phyloP scores from a whole-genome alignment of 202 grass and related monocot species.

The Schoenoplectus tabernaemontani region DNA sequence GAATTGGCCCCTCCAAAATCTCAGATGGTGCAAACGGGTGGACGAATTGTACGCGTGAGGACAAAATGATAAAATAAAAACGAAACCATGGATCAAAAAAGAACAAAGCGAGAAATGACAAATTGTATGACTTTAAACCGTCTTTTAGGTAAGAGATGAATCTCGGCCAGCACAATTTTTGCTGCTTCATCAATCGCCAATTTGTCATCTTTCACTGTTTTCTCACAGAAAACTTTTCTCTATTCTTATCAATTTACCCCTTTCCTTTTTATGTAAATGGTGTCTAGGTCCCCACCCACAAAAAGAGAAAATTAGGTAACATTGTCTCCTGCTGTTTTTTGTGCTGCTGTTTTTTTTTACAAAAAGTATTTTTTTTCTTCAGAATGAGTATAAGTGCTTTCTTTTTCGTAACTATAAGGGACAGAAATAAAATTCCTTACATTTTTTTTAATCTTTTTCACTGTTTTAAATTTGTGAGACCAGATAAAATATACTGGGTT shows the following conservation, averaged over 20 bases:
- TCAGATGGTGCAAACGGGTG: neutral
- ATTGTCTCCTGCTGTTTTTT: neutral
- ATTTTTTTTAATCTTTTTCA: no score
- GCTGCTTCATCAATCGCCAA: neutral
- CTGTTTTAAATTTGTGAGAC: no score
- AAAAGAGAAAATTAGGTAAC: neutral
- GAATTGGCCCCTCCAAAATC: neutral
- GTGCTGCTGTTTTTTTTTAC: no score
- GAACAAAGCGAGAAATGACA: neutral
- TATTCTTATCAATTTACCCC: neutral
- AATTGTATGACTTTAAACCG: neutral
- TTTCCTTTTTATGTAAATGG: neutral
- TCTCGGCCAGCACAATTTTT: neutral
- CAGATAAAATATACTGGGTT: no score
- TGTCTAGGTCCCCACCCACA: neutral
- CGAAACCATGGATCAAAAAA: neutral
- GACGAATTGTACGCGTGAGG: neutral
- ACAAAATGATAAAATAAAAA: neutral
- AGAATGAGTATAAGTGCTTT: no score
- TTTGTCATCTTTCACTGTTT: neutral
- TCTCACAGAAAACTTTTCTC: neutral
- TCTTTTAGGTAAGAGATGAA: neutral
- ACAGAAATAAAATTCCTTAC: no score
- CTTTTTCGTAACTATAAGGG: no score
- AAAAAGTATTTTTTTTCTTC: no score